These are phyloP conservation scores for Thermoascus crustaceus DNA, from an alignment of 2,329 filamentous ascomycete species.

Conservation along the genomic window DNA sequence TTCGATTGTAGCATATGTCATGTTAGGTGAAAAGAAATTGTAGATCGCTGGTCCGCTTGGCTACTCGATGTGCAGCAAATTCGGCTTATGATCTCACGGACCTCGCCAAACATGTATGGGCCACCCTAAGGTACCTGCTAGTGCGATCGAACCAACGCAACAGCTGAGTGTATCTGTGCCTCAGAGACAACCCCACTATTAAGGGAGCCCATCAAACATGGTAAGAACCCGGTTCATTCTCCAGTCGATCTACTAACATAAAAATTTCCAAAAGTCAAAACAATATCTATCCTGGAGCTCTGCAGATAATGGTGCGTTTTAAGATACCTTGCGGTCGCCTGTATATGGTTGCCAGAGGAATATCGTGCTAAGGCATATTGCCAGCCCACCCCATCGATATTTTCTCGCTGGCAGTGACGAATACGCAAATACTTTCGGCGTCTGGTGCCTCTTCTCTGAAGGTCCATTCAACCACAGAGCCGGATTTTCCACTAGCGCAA, in stretches of 20 bases:
- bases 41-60: too few species aligned
- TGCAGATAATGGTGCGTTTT: slow-evolving; percentile 65
- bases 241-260: slow-evolving; percentile 12
- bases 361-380: slow-evolving; percentile 12
- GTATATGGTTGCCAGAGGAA: slow-evolving; percentile 12
- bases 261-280: slow-evolving; percentile 61
- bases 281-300: slow-evolving; percentile 94
- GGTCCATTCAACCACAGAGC: slow-evolving; percentile 64
- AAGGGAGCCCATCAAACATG: slow-evolving; percentile 12
- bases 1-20: too few species aligned
- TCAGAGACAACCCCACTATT: slow-evolving; percentile 1
- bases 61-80: background rate
- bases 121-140: background rate
- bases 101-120: background rate
- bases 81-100: slow-evolving; percentile 7
- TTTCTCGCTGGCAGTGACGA: slow-evolving; percentile 71
- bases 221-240: slow-evolving; percentile 11
- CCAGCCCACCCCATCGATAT: slow-evolving; percentile 79
- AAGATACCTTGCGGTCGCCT: background rate
- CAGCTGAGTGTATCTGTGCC: background rate
- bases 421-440: slow-evolving; percentile 66
- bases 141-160: slow-evolving; percentile 3
- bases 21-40: too few species aligned
- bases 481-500: slow-evolving; percentile 69
- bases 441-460: slow-evolving; percentile 78